Percentiles rank a stretch among this genome's conserved stretches.
These are phyloP conservation scores for Trichosporon asahii DNA, from an alignment of 1,284 basidiomycete species.

Conservation along the genomic window DNA sequence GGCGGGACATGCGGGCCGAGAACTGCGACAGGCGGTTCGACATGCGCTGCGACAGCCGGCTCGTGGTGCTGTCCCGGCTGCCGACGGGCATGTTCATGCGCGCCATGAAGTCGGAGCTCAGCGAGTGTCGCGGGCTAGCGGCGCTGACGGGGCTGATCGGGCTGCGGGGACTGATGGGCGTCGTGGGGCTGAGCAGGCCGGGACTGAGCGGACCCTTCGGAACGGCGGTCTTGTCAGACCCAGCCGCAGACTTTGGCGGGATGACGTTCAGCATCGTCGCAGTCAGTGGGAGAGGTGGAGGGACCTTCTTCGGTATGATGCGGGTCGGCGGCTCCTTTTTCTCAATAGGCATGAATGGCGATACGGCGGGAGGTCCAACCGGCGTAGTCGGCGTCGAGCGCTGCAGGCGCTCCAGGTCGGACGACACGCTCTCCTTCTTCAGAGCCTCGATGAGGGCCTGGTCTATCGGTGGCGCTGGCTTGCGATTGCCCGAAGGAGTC, in stretches of 20 bases:
- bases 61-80: neutral
- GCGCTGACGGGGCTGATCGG: neutral
- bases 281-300: neutral
- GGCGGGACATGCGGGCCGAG: conserved; percentile 5
- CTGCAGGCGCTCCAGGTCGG: neutral
- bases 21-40: conserved; percentile 6
- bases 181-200: neutral
- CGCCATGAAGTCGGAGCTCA: neutral
- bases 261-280: conserved; percentile 5
- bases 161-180: neutral
- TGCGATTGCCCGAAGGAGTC: conserved; percentile 2
- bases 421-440: conserved; percentile 6
- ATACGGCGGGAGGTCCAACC: neutral
- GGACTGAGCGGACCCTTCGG: neutral
- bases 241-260: neutral
- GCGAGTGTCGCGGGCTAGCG: conserved; percentile 1
- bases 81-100: neutral
- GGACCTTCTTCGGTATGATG: neutral
- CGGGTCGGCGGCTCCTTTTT: neutral
- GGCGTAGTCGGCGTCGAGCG: conserved; percentile 1
- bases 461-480: conserved; percentile 15
- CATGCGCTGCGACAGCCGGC: conserved; percentile 7
- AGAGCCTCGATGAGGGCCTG: conserved; percentile 6
- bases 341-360: neutral
- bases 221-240: neutral